phyloP scores from a whole-genome alignment of 2,329 filamentous ascomycete species.

The Microcera coccophila region DNA sequence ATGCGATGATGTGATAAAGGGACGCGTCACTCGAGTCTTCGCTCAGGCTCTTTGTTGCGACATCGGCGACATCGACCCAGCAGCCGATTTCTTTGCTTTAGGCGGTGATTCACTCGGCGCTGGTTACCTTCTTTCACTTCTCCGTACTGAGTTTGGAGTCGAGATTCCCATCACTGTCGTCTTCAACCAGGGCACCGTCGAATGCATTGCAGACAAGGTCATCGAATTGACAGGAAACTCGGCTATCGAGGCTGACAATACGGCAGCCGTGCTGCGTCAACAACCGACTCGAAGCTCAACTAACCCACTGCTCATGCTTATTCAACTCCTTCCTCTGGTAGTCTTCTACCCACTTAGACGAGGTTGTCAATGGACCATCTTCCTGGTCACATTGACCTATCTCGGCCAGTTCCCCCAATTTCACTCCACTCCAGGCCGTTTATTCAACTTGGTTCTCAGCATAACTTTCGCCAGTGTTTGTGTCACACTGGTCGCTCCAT shows the following conservation, averaged over 20 bases:
- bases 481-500: slow-evolving; percentile 39
- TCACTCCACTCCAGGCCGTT: slow-evolving; percentile 38
- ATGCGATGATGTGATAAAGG: slow-evolving; percentile 29
- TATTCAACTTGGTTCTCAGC: slow-evolving; percentile 45
- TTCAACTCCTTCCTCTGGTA: slow-evolving; percentile 49
- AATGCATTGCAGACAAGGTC: slow-evolving; percentile 35
- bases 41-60: slow-evolving; percentile 42
- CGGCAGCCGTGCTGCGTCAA: slow-evolving; percentile 31
- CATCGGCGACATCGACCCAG: slow-evolving; percentile 34
- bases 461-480: slow-evolving; percentile 41
- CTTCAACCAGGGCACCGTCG: slow-evolving; percentile 47
- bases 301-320: slow-evolving; percentile 43
- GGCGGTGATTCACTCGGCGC: slow-evolving; percentile 54
- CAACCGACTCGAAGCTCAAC: slow-evolving; percentile 46
- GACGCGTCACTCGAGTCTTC: slow-evolving; percentile 42
- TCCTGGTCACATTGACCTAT: slow-evolving; percentile 45
- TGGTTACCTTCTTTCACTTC: slow-evolving; percentile 47
- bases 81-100: slow-evolving; percentile 49
- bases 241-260: not conserved
- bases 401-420: slow-evolving; percentile 39
- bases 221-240: slow-evolving; percentile 33
- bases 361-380: slow-evolving; percentile 50
- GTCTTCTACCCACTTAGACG: slow-evolving; percentile 49
- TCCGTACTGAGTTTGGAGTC: slow-evolving; percentile 47
- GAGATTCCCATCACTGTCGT: slow-evolving; percentile 49